Evolutionary conservation across 2,329 filamentous ascomycete species (phyloP), one percentile per base, ranked within the genome.

Genomic region (Tricladium varicosporioides): DNA sequence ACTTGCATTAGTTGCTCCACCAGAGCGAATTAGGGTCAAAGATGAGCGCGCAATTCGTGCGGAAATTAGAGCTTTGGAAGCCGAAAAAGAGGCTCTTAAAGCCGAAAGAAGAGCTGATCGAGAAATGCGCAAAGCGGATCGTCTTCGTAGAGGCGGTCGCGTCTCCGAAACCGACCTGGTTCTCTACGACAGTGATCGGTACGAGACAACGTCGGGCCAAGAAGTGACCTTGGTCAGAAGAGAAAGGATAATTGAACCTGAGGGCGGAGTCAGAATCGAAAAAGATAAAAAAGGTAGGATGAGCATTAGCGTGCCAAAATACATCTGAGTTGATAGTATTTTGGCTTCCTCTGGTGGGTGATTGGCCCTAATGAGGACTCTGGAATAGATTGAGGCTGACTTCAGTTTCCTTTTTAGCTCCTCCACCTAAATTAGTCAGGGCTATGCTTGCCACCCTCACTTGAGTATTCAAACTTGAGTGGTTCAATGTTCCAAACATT

Each of bases 241-340:
- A 31, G 81, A 85, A 72, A 77, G 74, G 67, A 71, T 83, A 51
- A 76, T 80, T 62, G 79, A 79, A 65, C 80, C 80, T 63, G 82
- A 82, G 75, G 68, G 80, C 76, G 70, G 82, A 53, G 78, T 89
- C 61, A 80, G 88, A 66, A 85, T 96, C 67, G 89, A 91, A 76
- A 91, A 89, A 80, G 91, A 97, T 77, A 88, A 88, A 80, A 94
- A 90, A 92, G 92, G 92, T 95, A 94, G 87, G 89, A 86, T 94
- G 85, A 84, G 86, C 79, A 86, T 92, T 77, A 89, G 88, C 78
- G 83, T 90, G 74, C 89, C 88, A 70, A 85, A 86, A 77, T 60
- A 69, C 56, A 81, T 85, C 74, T 83, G 78, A 75, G 81, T 75
- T 79, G 78, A 80, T 56, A 43, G 51, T 54, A 47, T 61, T 62